Base-by-base conservation (phyloP, 345 rosid species). In the Pugionium dolabratum region DNA sequence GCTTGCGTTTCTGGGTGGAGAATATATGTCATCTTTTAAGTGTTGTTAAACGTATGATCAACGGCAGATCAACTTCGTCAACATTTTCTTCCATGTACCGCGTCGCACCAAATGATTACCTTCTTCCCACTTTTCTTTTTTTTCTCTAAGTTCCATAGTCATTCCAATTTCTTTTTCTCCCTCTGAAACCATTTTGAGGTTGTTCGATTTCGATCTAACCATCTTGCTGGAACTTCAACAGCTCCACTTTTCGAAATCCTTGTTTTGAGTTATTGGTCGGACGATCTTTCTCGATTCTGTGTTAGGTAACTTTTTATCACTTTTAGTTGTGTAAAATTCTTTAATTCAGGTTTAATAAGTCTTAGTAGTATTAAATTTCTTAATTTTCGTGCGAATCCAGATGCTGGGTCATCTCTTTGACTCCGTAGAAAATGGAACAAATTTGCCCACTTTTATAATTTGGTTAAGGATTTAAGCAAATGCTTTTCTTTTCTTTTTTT, bases 161-260 rank as follows among this genome's bases (percentile, higher is more conserved):
- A 33, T 53, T 50, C 64, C 72, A 41, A 69, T 43, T 44, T 25
- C 5, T 42, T 36, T 49, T 51, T 52, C 62, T 55, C 74, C n/a
- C 51, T 60, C 73, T 59, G 60, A 47, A 53, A n/a, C 42, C n/a
- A 36, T 47, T 61, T 54, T 40, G 34, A 44, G 45, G 18, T 55
- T 66, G 11, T 45, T 67, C 39, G 70, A 37, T 56, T 70, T 68
- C 72, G 84, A 84, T 82, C 80, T 59, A 44, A 54, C 59, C 78
- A 75, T 78, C 70, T 45, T 45, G 39, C 64, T 56, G 67, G 47
- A 59, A 66, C 30, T 63, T 60, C 10, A 58, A 36, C 1, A 55
- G 70, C 4, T 56, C n/a, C 64, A 26, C 59, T 53, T 45, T 9
- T 27, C 4, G 44, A 11, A 55, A 35, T 64, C 36, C 11, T 52